Evolutionary conservation across 169 alveolate species (phyloP).

Genomic region (Cyclospora cayetanensis): DNA sequence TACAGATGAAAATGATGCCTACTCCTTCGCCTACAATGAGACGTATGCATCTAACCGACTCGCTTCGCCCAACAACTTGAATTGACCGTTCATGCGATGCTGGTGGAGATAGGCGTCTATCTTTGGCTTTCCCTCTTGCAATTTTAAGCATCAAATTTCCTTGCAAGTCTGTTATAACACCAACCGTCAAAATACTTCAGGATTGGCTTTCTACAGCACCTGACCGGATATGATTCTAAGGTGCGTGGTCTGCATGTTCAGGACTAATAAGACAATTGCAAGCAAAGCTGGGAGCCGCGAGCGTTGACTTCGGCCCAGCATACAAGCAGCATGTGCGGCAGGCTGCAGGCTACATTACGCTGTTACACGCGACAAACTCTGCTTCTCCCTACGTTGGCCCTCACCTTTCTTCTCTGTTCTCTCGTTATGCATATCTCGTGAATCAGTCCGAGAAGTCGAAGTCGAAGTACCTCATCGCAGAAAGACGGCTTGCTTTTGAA

Average conservation of each 20-base stretch:
- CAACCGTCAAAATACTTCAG: too few relatives aligned
- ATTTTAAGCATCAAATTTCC: too few relatives aligned
- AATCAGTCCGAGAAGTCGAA: not conserved
- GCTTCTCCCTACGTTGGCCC: slow-evolving; percentile 11
- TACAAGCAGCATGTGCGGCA: slow-evolving; percentile 16
- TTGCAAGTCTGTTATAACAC: too few relatives aligned
- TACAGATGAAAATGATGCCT: slow-evolving; percentile 57
- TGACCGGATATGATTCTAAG: too few relatives aligned
- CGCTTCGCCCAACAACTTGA: too few relatives aligned
- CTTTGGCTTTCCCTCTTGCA: too few relatives aligned
- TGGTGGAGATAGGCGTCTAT: too few relatives aligned
- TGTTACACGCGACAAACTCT: not conserved
- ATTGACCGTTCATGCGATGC: too few relatives aligned
- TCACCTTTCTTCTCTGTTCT: not conserved
- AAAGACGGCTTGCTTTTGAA: slow-evolving; percentile 14
- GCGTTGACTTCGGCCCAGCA: not conserved
- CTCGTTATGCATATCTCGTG: slow-evolving; percentile 20
- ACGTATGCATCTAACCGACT: not conserved
- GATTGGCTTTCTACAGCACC: too few relatives aligned
- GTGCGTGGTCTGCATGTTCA: not conserved
- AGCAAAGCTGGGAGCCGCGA: not conserved
- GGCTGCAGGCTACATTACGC: slow-evolving; percentile 33
- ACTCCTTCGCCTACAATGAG: slow-evolving; percentile 53
- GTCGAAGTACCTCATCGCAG: slow-evolving; percentile 28
- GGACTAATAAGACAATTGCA: slow-evolving; percentile 12